Percentiles rank a stretch among this genome's conserved stretches.
Conservation (phyloP, 1,284 basidiomycete species). For the Heterobasidion occidentale region DNA sequence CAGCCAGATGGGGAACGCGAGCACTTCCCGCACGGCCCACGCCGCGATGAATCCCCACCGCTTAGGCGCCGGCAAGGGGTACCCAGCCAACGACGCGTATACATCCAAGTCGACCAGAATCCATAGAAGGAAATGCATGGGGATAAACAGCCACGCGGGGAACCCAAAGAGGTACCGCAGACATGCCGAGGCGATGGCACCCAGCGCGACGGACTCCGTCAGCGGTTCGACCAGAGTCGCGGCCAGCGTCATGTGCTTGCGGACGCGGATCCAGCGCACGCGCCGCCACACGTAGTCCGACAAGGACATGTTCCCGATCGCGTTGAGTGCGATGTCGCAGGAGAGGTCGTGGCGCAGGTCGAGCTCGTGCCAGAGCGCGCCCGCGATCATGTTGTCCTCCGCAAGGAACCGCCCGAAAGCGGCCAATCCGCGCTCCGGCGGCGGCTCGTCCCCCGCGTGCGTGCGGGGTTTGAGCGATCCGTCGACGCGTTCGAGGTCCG, state of each 20-base stretch:
- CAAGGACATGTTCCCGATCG: slow-evolving; percentile 81
- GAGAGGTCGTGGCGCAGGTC: slow-evolving; percentile 81
- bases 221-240: slow-evolving; percentile 86
- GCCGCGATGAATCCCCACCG: slow-evolving; percentile 62
- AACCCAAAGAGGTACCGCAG: slow-evolving; percentile 45
- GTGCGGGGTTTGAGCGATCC: slow-evolving; percentile 45
- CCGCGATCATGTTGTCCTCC: slow-evolving; percentile 94
- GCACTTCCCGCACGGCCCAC: slow-evolving; percentile 70
- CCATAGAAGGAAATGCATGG: slow-evolving; percentile 51
- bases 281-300: slow-evolving; percentile 78
- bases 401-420: slow-evolving; percentile 84
- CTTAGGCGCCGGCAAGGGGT: slow-evolving; percentile 41
- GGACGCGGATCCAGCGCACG: slow-evolving; percentile 90
- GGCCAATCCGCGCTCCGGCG: slow-evolving; percentile 49
- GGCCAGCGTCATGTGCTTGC: slow-evolving; percentile 83
- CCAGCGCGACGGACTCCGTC: slow-evolving; percentile 76
- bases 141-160: slow-evolving; percentile 44
- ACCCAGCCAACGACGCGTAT: slow-evolving; percentile 65
- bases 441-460: slow-evolving; percentile 17
- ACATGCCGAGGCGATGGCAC: slow-evolving; percentile 54
- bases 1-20: slow-evolving; percentile 82
- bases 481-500: slow-evolving; percentile 72
- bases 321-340: slow-evolving; percentile 81
- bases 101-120: slow-evolving; percentile 67
- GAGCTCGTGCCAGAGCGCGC: slow-evolving; percentile 86